A percentile compares a stretch with the other conserved stretches of the same genome.
These are phyloP conservation scores for Myochromella boudieri DNA, from an alignment of 768 basidiomycete genomes.

Conservation along the genomic window DNA sequence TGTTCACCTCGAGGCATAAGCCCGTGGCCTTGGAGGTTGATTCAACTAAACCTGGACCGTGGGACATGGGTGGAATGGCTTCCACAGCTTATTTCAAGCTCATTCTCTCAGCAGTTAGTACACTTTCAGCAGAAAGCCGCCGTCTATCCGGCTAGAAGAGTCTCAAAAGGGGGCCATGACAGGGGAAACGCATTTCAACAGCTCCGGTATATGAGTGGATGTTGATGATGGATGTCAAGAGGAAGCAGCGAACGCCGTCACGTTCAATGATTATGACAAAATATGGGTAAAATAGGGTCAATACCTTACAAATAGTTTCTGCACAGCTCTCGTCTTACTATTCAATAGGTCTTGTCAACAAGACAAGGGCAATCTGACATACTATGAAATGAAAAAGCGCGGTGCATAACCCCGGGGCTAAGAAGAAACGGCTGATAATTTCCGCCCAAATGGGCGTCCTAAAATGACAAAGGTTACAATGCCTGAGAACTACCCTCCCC, in stretches of 20 bases:
- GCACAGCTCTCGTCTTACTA: not conserved
- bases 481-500: constrained; percentile 4
- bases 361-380: constrained; percentile 5
- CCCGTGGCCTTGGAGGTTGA: constrained; percentile 14
- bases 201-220: not conserved
- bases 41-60: constrained; percentile 19
- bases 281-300: too few species aligned
- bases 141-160: too few species aligned
- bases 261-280: not conserved
- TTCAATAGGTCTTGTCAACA: not conserved
- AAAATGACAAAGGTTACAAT: constrained; percentile 1
- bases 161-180: too few species aligned
- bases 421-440: too few species aligned
- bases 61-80: constrained; percentile 10
- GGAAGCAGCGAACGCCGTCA: not conserved
- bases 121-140: too few species aligned
- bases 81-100: too few species aligned
- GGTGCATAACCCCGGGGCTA: too few species aligned
- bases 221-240: constrained; percentile 3
- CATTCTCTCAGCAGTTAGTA: too few species aligned
- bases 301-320: not conserved
- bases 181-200: not conserved
- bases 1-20: constrained; percentile 42
- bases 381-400: constrained; percentile 13
- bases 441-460: constrained; percentile 1